phyloP scores from a whole-genome alignment of 306 rosid species.

The Purshia tridentata region DNA sequence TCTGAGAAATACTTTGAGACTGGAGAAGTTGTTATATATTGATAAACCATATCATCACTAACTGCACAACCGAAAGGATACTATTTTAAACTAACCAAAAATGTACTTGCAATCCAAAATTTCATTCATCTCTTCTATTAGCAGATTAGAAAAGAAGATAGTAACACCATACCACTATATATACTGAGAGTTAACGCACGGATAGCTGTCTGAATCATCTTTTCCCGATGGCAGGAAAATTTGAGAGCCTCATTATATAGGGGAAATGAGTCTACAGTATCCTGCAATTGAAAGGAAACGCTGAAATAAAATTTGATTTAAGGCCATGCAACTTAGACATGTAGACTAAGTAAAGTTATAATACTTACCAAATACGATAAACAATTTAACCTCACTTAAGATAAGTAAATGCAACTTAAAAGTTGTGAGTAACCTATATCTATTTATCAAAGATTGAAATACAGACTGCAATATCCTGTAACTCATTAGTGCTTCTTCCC shows the following conservation, averaged over 20 bases:
- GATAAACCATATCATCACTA: slow-evolving; percentile 65
- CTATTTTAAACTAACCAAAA: slow-evolving; percentile 32
- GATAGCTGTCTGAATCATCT: slow-evolving; percentile 73
- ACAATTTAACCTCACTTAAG: not conserved
- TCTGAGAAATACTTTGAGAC: slow-evolving; percentile 77
- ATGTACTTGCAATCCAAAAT: slow-evolving; percentile 16
- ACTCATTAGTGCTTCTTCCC: not conserved
- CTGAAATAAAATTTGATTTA: not conserved
- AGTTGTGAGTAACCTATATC: not conserved
- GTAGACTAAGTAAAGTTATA: not conserved
- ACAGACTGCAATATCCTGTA: not conserved
- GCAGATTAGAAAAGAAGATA: not conserved
- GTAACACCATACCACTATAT: slow-evolving; percentile 53
- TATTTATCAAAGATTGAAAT: not conserved
- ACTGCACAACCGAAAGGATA: slow-evolving; percentile 60
- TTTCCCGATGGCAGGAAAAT: slow-evolving; percentile 72
- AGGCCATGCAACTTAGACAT: not conserved
- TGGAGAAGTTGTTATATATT: slow-evolving; percentile 70
- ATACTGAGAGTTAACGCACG: slow-evolving; percentile 68
- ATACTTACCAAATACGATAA: not conserved
- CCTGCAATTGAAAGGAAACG: slow-evolving; percentile 40
- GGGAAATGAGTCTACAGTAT: slow-evolving; percentile 76
- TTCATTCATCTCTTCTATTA: slow-evolving; percentile 17
- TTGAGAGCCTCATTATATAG: slow-evolving; percentile 72
- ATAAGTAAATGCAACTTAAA: slow-evolving; percentile 3